Evolutionary conservation across 2,329 filamentous ascomycete species (phyloP).

Genomic region (Plectosphaerella plurivora): DNA sequence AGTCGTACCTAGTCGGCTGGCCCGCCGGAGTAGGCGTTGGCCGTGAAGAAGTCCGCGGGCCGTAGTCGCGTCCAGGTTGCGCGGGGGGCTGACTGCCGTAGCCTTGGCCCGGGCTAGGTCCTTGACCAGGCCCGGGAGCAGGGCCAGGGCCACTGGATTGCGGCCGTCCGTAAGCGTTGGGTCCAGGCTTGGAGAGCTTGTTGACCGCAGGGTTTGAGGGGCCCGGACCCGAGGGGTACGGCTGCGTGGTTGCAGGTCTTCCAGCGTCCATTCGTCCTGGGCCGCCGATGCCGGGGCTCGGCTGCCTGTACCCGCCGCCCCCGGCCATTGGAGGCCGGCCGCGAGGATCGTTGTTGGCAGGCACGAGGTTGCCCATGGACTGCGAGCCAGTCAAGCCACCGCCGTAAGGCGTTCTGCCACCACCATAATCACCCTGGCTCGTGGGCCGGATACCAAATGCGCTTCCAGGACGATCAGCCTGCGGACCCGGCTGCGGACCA

Average conservation of each 20-base stretch:
- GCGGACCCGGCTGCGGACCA: conserved; percentile 39
- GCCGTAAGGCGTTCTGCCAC: conserved; percentile 5
- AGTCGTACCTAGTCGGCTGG: background rate
- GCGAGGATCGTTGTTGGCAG: conserved; percentile 34
- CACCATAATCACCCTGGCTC: conserved; percentile 18
- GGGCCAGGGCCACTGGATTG: background rate
- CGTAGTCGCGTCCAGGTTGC: conserved; percentile 30
- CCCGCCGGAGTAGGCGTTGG: conserved; percentile 15
- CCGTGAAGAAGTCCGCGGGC: conserved; percentile 29
- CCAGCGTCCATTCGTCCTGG: conserved; percentile 16
- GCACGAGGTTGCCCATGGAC: conserved; percentile 41
- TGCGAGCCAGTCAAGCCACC: conserved; percentile 33
- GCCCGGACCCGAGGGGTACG: conserved; percentile 14
- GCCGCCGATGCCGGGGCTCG: conserved; percentile 28
- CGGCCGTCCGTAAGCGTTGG: conserved; percentile 15
- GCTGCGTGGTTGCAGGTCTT: conserved; percentile 20
- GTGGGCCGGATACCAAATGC: conserved; percentile 51
- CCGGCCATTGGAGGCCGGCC: conserved; percentile 35
- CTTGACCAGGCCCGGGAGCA: background rate
- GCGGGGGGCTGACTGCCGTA: conserved; percentile 8
- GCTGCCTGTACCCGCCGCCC: conserved; percentile 32
- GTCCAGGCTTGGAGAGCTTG: conserved; percentile 32
- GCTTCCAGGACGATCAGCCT: conserved; percentile 43
- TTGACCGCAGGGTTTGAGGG: conserved; percentile 25
- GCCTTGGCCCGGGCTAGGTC: background rate